Conservation (phyloP, 148 eudicot genomes). For the Diospyros lotus region DNA sequence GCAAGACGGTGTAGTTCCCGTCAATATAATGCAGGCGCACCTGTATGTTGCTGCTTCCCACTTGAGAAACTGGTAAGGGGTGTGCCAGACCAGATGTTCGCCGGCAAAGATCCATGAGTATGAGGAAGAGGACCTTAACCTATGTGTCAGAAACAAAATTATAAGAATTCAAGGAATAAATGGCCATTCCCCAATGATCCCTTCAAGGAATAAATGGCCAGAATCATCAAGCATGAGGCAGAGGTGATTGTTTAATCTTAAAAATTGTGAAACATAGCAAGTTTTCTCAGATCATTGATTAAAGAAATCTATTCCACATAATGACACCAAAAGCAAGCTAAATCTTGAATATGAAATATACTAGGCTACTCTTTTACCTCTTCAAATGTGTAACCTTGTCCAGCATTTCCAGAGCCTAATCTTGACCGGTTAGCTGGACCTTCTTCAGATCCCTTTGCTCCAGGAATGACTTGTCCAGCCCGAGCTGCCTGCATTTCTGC, state of each 20-base stretch:
- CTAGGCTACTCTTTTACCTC: conserved; percentile 48
- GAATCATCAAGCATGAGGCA: not conserved
- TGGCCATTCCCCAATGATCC: not conserved
- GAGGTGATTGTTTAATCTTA: not conserved
- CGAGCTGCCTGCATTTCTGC: conserved; percentile 50
- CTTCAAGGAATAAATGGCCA: not conserved
- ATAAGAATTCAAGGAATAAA: not conserved
- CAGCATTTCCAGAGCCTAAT: conserved; percentile 95
- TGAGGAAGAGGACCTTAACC: conserved; percentile 94
- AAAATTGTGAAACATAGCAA: not conserved
- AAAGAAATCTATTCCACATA: conserved; percentile 3
- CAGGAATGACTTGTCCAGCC: conserved; percentile 47
- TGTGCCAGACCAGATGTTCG: conserved; percentile 76
- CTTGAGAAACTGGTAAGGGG: conserved; percentile 93
- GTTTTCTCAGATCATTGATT: not conserved
- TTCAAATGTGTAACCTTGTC: conserved; percentile 97
- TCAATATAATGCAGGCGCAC: conserved; percentile 92
- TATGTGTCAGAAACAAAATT: conserved; percentile 25
- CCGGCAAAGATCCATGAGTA: conserved; percentile 89
- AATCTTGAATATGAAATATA: not conserved
- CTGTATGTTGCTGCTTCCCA: conserved; percentile 79
- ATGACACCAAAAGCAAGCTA: not conserved
- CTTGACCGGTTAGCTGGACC: conserved; percentile 62
- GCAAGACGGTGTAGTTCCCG: conserved; percentile 91
- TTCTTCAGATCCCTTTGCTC: conserved; percentile 77